Evolutionary conservation across 2,329 filamentous ascomycete species (phyloP).

Genomic region (Colletotrichum ledebouriae): DNA sequence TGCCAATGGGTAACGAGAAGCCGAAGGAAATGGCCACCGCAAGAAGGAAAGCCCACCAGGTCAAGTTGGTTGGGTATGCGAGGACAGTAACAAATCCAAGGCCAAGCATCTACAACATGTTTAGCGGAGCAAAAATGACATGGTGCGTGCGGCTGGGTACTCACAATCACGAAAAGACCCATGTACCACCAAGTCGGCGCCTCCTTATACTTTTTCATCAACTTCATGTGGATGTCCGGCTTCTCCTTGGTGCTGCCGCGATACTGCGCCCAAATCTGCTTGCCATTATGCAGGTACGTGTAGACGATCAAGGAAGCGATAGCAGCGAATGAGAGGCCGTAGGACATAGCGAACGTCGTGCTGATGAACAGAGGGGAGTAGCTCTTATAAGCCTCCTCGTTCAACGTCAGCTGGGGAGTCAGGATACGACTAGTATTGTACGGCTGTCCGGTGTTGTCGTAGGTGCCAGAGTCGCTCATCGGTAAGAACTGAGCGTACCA

Average conservation of each 20-base stretch:
- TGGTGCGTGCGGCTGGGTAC: conserved; percentile 45
- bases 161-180: conserved; percentile 66
- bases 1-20: conserved; percentile 76
- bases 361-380: conserved; percentile 80
- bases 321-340: conserved; percentile 79
- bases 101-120: conserved; percentile 60
- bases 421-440: conserved; percentile 78
- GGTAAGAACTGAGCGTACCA: conserved; percentile 77
- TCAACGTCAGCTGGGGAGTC: conserved; percentile 71
- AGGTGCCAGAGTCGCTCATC: conserved; percentile 78
- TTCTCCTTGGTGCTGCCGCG: conserved; percentile 70
- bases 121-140: neutral
- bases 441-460: conserved; percentile 75
- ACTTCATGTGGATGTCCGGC: conserved; percentile 74
- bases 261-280: conserved; percentile 75
- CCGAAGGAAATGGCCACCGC: conserved; percentile 73
- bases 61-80: conserved; percentile 75
- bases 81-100: conserved; percentile 69
- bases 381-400: conserved; percentile 72
- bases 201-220: conserved; percentile 74
- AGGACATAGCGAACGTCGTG: conserved; percentile 78
- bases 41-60: conserved; percentile 80
- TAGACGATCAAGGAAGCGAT: conserved; percentile 79
- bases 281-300: conserved; percentile 75
- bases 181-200: conserved; percentile 76